phyloP scores from a whole-genome alignment of 176 grass and related monocot species.

The Oryza australiensis region DNA sequence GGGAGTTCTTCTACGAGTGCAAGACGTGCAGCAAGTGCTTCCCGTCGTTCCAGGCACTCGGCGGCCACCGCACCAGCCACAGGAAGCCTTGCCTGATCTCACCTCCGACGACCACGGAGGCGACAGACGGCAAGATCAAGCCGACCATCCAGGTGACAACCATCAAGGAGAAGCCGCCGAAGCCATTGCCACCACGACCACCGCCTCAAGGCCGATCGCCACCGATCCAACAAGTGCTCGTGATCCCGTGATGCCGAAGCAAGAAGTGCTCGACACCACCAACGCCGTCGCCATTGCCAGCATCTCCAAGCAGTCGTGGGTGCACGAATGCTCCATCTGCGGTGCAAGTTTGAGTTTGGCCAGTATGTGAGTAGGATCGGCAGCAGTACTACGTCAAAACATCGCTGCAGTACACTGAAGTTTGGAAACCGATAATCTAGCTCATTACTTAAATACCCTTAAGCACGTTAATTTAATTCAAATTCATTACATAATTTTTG shows the following conservation, averaged over 20 bases:
- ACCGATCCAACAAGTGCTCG: conserved; percentile 28
- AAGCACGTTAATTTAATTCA: no score
- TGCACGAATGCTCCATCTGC: conserved; percentile 84
- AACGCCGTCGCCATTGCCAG: not conserved
- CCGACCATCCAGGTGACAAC: not conserved
- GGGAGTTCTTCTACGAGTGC: conserved; percentile 75
- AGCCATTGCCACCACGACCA: not conserved
- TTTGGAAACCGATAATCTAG: no score
- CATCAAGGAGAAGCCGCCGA: not conserved
- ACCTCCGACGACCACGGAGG: not conserved
- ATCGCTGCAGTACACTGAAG: no score
- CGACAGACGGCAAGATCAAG: conserved; percentile 11
- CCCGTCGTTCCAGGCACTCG: conserved; percentile 89
- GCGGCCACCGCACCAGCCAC: conserved; percentile 96
- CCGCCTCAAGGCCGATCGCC: no score
- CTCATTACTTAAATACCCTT: no score
- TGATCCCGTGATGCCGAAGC: conserved; percentile 35
- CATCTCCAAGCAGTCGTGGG: conserved; percentile 31
- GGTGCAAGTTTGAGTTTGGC: no score
- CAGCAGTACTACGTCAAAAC: no score
- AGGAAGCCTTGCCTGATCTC: conserved; percentile 59
- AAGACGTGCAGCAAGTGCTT: conserved; percentile 89
- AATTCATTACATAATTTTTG: no score
- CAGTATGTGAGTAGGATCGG: no score
- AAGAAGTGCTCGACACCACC: conserved; percentile 1